Conservation (phyloP, 2,329 filamentous ascomycete species). For the Botrytis cinerea region DNA sequence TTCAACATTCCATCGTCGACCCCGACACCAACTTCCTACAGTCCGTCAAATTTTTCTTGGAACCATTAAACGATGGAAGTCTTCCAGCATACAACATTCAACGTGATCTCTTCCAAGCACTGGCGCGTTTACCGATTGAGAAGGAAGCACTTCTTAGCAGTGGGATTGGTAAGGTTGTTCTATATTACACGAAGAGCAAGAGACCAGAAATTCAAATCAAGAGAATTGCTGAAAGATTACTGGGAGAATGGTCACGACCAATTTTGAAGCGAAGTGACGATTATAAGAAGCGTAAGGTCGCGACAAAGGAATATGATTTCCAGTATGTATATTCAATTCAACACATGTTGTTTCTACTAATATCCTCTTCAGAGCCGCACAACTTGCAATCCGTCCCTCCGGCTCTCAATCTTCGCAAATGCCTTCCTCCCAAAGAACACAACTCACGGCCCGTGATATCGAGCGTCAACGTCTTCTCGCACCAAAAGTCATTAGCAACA, state of each 20-base stretch:
- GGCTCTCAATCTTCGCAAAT: constrained; percentile 38
- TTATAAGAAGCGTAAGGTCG: constrained; percentile 79
- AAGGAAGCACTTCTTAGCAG: constrained; percentile 89
- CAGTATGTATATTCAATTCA: constrained; percentile 49
- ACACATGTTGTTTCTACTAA: constrained; percentile 22
- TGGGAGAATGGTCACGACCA: constrained; percentile 93
- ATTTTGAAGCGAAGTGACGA: constrained; percentile 93
- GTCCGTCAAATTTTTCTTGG: constrained; percentile 94
- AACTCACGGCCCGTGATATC: constrained; percentile 39
- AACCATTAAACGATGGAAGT: constrained; percentile 90
- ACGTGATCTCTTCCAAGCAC: constrained; percentile 83
- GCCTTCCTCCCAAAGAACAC: constrained; percentile 35
- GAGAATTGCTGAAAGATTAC: constrained; percentile 86
- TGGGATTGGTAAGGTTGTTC: constrained; percentile 91
- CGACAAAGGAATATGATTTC: constrained; percentile 65
- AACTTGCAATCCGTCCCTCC: constrained; percentile 41
- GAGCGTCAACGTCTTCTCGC: constrained; percentile 61
- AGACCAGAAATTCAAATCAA: constrained; percentile 87
- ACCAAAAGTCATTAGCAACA: constrained; percentile 55
- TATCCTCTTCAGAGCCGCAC: constrained; percentile 38
- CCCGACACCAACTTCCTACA: constrained; percentile 94
- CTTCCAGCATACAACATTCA: constrained; percentile 97
- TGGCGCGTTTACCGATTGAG: constrained; percentile 80
- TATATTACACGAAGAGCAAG: constrained; percentile 97
- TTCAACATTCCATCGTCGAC: constrained; percentile 82